Base-by-base conservation (phyloP, 179 eudicot species). In the Beta macrorhiza region DNA sequence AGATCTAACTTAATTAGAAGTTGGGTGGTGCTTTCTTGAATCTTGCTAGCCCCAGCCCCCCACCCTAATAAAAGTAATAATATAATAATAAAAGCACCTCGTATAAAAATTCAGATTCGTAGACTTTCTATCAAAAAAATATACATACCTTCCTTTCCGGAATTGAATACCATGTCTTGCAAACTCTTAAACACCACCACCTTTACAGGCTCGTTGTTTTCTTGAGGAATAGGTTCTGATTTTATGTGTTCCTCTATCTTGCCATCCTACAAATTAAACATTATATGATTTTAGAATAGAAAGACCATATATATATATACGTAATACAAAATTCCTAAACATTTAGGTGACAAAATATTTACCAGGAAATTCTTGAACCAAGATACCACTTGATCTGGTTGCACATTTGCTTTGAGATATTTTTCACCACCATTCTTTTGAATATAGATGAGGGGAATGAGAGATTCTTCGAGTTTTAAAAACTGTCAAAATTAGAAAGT, bases 331-430 rank as follows among this genome's bases (percentile, higher is more conserved):
- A 25, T 2, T 5, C 22, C 10, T 59, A 44, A 32, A 13, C n/a
- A 37, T 56, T n/a, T 80, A 67, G 20, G 53, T 44, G 12, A 20
- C 25, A 72, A 74, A 14, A 70, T 2, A 57, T 6, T 49, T 75
- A 93, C 95, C 95, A 88, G 72, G 83, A 83, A 91, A 32, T 89
- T 86, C 86, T 93, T 93, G 86, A 94, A 84, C 95, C 94, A 93
- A 52, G 86, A 81, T 16, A 86, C 91, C 73, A 93, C 63, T 73
- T 90, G 86, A 56, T 91, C 91, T 5, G 89, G 85, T 82, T 89
- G 89, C 68, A 91, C 61, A 80, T 91, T 86, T 37, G 90, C 71
- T 74, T 90, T 90, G 4, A 93, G 85, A 86, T 87, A 94, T 58
- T 94, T 93, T 86, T 86, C 59, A 49, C 88, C 90, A 59, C 87